Evolutionary conservation across 2,329 filamentous ascomycete genomes (phyloP).

Genomic region (Claviceps arundinis): DNA sequence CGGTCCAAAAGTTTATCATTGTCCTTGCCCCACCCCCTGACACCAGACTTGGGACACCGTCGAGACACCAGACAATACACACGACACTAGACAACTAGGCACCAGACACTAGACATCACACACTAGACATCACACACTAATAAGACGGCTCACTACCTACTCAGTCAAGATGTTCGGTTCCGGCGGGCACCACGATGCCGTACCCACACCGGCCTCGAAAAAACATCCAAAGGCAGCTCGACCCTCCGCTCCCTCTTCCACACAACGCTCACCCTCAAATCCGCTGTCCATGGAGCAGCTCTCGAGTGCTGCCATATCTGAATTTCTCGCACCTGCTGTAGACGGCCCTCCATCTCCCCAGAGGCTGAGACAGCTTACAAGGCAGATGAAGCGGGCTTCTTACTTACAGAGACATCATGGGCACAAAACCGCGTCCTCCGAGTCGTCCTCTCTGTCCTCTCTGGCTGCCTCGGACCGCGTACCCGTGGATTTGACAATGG

Average conservation of each 20-base stretch:
- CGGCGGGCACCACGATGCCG: conserved; percentile 13
- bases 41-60: not conserved
- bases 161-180: conserved; percentile 8
- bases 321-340: conserved; percentile 43
- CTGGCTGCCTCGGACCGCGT: conserved; percentile 25
- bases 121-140: not conserved
- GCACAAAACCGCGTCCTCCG: conserved; percentile 35
- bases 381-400: conserved; percentile 44
- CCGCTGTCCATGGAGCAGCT: conserved; percentile 10
- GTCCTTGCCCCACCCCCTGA: conserved; percentile 4
- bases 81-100: too few relatives aligned
- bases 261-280: conserved; percentile 5
- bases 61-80: too few relatives aligned
- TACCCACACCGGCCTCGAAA: conserved; percentile 5
- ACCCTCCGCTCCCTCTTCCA: conserved; percentile 4
- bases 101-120: too few relatives aligned
- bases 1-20: conserved; percentile 1
- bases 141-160: not conserved
- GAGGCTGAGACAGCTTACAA: conserved; percentile 42
- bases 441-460: conserved; percentile 40
- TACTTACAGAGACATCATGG: conserved; percentile 20
- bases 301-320: conserved; percentile 16
- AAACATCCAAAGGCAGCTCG: conserved; percentile 5
- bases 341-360: conserved; percentile 49
- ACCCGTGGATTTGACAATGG: conserved; percentile 37